These are phyloP conservation scores for Fusarium cicatricum DNA, from an alignment of 2,329 filamentous ascomycete genomes.

Conservation along the genomic window DNA sequence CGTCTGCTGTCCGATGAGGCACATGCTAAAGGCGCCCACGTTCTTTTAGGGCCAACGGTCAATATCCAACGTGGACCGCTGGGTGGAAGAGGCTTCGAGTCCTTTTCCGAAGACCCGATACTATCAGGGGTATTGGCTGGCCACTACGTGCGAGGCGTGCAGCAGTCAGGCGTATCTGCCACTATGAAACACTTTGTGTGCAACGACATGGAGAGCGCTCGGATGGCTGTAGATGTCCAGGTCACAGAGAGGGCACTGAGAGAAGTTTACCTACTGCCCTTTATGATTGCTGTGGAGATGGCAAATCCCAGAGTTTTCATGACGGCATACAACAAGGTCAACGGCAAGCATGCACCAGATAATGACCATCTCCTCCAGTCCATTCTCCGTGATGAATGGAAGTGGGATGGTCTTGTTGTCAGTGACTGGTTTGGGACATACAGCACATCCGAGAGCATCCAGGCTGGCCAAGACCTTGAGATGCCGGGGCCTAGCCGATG, in stretches of 20 bases:
- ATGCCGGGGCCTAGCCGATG: conserved; percentile 48
- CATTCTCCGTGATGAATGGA: conserved; percentile 46
- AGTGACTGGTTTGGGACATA: conserved; percentile 49
- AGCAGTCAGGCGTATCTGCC: conserved; percentile 9
- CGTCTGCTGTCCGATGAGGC: conserved; percentile 30
- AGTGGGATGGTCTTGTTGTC: conserved; percentile 47
- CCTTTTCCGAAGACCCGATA: conserved; percentile 54
- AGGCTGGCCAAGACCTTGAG: conserved; percentile 46
- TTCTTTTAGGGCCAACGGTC: conserved; percentile 70
- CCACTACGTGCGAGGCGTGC: conserved; percentile 44
- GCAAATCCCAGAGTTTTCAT: conserved; percentile 15
- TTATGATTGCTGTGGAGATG: conserved; percentile 27
- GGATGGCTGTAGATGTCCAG: conserved; percentile 15
- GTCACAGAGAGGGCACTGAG: conserved; percentile 9
- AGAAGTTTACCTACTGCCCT: conserved; percentile 29
- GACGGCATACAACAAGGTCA: conserved; percentile 41
- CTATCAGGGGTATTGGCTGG: conserved; percentile 52
- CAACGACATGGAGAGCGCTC: conserved; percentile 24
- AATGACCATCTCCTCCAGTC: conserved; percentile 32
- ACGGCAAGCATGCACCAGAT: conserved; percentile 37
- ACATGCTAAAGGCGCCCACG: conserved; percentile 70
- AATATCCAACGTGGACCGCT: conserved; percentile 55
- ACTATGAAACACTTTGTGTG: conserved; percentile 26
- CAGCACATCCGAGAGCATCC: conserved; percentile 41
- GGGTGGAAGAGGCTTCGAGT: conserved; percentile 55